Conservation (phyloP, 805 yeast genomes). For the Priceomyces castillae region DNA sequence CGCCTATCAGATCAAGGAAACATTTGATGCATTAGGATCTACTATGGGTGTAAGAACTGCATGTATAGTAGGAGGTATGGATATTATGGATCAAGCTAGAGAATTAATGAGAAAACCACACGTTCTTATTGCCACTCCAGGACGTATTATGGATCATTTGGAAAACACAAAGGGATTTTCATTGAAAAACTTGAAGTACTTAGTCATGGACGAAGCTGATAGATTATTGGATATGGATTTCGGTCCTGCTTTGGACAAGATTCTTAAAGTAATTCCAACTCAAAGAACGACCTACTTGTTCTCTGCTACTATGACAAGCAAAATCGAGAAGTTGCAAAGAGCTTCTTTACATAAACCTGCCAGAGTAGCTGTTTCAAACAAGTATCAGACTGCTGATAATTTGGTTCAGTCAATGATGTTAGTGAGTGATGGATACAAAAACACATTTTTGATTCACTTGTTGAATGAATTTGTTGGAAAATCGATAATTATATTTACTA, state of each 20-base stretch:
- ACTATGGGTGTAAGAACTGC: slow-evolving; percentile 88
- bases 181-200: slow-evolving; percentile 68
- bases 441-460: slow-evolving; percentile 79
- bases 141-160: slow-evolving; percentile 88
- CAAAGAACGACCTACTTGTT: slow-evolving; percentile 82
- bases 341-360: slow-evolving; percentile 90
- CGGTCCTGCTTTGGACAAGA: slow-evolving; percentile 89
- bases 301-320: slow-evolving; percentile 96
- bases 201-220: slow-evolving; percentile 98
- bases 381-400: slow-evolving; percentile 93
- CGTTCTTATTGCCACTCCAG: slow-evolving; percentile 93
- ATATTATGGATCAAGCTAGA: slow-evolving; percentile 95
- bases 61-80: slow-evolving; percentile 97
- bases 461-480: slow-evolving; percentile 83
- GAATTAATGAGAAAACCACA: slow-evolving; percentile 94
- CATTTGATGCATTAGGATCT: slow-evolving; percentile 90
- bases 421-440: slow-evolving; percentile 88
- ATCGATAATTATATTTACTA: slow-evolving; percentile 82
- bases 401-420: slow-evolving; percentile 84
- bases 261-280: slow-evolving; percentile 77
- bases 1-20: slow-evolving; percentile 87
- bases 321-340: slow-evolving; percentile 90
- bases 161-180: slow-evolving; percentile 90
- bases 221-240: slow-evolving; percentile 93
- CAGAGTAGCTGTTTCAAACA: slow-evolving; percentile 82